Percentiles rank a stretch among this genome's conserved stretches.
Evolutionary conservation across 345 rosid species (phyloP).

Genomic region (Hibiscus tridactylites): DNA sequence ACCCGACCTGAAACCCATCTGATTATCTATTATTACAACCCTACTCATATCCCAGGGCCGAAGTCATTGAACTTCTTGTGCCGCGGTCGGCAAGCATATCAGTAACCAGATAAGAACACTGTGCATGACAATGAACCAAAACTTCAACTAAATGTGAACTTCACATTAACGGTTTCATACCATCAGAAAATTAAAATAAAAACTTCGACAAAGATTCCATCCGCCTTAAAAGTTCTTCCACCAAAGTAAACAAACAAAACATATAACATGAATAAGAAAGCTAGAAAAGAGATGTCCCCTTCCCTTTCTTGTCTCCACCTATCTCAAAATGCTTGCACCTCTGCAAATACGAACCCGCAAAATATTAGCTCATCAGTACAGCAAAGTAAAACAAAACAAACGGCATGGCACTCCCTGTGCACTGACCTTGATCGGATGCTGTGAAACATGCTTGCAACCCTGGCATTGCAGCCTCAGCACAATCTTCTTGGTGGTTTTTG

Average conservation of each 20-base stretch:
- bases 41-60: not conserved
- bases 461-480: constrained; percentile 85
- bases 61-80: too few relatives aligned
- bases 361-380: not conserved
- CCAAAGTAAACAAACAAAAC: not conserved
- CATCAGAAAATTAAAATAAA: not conserved
- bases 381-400: not conserved
- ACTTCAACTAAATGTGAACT: not conserved
- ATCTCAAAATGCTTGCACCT: constrained; percentile 79
- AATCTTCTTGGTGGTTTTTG: constrained; percentile 86
- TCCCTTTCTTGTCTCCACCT: constrained; percentile 78
- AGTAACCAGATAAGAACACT: not conserved
- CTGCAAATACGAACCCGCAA: constrained; percentile 23
- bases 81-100: too few relatives aligned
- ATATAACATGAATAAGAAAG: not conserved
- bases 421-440: constrained; percentile 64
- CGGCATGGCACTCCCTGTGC: not conserved
- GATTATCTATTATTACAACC: too few relatives aligned
- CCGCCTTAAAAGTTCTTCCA: not conserved
- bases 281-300: constrained; percentile 66
- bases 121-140: not conserved
- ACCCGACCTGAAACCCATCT: too few relatives aligned
- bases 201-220: not conserved
- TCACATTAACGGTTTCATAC: not conserved
- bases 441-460: constrained; percentile 81